phyloP scores from a whole-genome alignment of 257 asterid species.

The Coffea eugenioides region DNA sequence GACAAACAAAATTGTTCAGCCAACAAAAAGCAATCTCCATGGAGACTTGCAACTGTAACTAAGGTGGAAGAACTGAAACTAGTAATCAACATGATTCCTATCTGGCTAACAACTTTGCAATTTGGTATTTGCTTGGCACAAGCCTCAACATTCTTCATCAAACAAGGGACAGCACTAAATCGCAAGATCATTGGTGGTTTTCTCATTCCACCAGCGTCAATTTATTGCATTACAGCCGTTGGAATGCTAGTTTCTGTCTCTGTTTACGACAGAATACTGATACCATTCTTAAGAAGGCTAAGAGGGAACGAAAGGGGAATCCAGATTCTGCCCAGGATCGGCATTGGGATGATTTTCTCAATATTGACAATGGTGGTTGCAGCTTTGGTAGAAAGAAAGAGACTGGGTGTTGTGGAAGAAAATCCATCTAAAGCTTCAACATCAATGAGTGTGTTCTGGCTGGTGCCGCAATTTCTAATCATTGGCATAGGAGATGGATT shows the following conservation, averaged over 20 bases:
- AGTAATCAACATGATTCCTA: conserved; percentile 60
- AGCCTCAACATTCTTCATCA: conserved; percentile 67
- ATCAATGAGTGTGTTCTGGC: conserved; percentile 89
- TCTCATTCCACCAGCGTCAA: conserved; percentile 70
- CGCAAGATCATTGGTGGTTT: conserved; percentile 36
- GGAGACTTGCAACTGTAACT: conserved; percentile 62
- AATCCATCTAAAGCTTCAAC: conserved; percentile 33
- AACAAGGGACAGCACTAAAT: conserved; percentile 55
- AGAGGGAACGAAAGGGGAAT: conserved; percentile 71
- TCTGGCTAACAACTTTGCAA: conserved; percentile 70
- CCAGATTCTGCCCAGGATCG: conserved; percentile 65
- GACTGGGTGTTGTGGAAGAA: conserved; percentile 34
- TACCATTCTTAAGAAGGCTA: conserved; percentile 48
- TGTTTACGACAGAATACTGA: conserved; percentile 60
- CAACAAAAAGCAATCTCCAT: conserved; percentile 39
- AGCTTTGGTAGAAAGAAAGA: conserved; percentile 57
- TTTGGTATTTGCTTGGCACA: conserved; percentile 77
- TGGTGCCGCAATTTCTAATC: conserved; percentile 75
- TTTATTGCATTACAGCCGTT: conserved; percentile 56
- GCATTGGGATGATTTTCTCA: conserved; percentile 66
- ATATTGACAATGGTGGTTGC: conserved; percentile 53
- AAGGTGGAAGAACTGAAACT: conserved; percentile 70
- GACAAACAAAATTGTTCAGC: conserved; percentile 22
- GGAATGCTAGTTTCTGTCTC: conserved; percentile 68
- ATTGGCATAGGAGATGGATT: conserved; percentile 74